Evolutionary conservation across 257 asterid genomes (phyloP), one percentile per base, ranked within the genome.

Genomic region (Galeopsis tetrahit): DNA sequence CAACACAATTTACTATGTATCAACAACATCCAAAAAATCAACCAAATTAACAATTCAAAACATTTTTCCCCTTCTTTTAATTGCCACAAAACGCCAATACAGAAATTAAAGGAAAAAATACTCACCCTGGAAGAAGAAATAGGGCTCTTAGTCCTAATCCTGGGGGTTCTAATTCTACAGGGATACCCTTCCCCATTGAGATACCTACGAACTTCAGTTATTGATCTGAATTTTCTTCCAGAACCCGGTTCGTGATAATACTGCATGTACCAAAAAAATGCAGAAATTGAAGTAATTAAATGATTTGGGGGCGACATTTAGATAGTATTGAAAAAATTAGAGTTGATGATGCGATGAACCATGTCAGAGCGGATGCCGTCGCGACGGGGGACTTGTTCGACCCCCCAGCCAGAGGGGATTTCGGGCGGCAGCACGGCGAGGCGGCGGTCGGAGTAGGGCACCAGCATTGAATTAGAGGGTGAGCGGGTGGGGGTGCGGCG

Each of bases 201-300:
- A 73, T 88, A 69, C 53, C 86, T 80, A 69, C 80, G 65, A 32
- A 90, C 85, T 46, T 83, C 90, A 56, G 14, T 78, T 5, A 78
- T 44, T 2, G 98, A 93, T 71, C 96, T 87, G 81, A 87, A 93
- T 72, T 84, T 86, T 59, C 36, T 77, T 4, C 98, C 89, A 3
- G 95, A 90, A 52, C 82, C 90, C 11, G 96, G 92, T 74, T 93
- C 98, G 72, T 63, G 82, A 69, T 86, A 93, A 75, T 90, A 93
- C 97, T 93, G 88, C 86, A 83, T 65, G 59, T 4, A 58, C 40
- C 61, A 66, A 28, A 28, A 63, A 10, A 75, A 52, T 33, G 10
- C 28, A 38, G 31, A 38, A 44, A 21, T 14, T 56, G 17, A 8
- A 7, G 17, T 66, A 42, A 6, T 9, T 71, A n/a, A 43, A 56